Evolutionary conservation across 2,329 filamentous ascomycete genomes (phyloP).

Genomic region (Endoconidiophora polonica): DNA sequence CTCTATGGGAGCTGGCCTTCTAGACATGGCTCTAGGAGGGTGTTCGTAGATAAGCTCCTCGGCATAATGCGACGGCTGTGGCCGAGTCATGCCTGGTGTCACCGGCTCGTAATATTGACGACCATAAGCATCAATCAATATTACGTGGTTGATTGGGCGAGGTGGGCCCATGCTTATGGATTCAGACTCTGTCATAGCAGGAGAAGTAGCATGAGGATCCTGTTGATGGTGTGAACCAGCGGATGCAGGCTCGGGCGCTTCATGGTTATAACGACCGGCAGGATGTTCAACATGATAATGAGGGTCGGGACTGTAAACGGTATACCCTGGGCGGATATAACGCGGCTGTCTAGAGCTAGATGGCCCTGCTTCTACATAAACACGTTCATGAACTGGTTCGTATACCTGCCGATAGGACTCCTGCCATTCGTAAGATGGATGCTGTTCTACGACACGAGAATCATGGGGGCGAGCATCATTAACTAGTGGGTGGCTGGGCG

Average conservation of each 20-base stretch:
- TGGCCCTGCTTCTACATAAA: constrained; percentile 1
- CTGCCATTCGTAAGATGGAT: background rate
- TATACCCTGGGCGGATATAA: constrained; percentile 8
- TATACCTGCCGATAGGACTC: constrained; percentile 15
- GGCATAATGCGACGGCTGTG: constrained; percentile 1
- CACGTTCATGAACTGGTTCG: background rate
- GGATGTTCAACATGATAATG: constrained; percentile 1
- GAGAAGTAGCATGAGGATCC: background rate
- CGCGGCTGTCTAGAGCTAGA: background rate
- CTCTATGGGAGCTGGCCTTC: constrained; percentile 29
- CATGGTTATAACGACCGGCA: constrained; percentile 2
- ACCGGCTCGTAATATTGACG: constrained; percentile 53
- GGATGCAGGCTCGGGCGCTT: background rate
- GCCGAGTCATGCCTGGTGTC: background rate
- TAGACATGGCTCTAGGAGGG: constrained; percentile 33
- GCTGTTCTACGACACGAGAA: constrained; percentile 1
- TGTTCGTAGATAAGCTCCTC: constrained; percentile 46
- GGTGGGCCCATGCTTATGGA: constrained; percentile 34
- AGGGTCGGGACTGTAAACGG: background rate
- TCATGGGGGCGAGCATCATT: background rate
- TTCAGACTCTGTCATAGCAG: constrained; percentile 4
- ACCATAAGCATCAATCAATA: constrained; percentile 69
- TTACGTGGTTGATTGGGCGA: constrained; percentile 40
- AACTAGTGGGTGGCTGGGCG: constrained; percentile 1
- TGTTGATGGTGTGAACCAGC: background rate